Evolutionary conservation across 352 stramenopile species (phyloP).

Genomic region (Blastocystis sp.): DNA sequence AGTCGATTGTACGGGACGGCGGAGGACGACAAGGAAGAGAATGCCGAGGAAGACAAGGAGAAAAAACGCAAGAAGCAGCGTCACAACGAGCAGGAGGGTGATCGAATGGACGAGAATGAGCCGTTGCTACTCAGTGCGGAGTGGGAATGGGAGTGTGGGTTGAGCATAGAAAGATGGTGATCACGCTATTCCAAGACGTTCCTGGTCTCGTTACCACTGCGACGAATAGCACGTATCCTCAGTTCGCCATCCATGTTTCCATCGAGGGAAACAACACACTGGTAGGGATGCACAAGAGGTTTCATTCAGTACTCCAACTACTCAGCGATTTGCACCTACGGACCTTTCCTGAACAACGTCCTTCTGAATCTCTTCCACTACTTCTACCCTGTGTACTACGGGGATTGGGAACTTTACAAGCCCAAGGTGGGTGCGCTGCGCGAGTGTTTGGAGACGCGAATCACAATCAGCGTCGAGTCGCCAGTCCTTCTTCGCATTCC

Average conservation of each 20-base stretch:
- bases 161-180: background rate
- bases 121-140: background rate
- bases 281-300: background rate
- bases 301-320: constrained; percentile 37
- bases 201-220: background rate
- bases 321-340: constrained; percentile 12
- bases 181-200: background rate
- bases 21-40: background rate
- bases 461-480: background rate
- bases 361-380: constrained; percentile 49
- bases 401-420: background rate
- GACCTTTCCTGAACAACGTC: constrained; percentile 5
- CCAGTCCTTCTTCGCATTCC: constrained; percentile 21
- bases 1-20: background rate
- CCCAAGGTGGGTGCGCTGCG: constrained; percentile 1
- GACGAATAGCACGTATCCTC: background rate
- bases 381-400: constrained; percentile 41
- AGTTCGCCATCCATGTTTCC: constrained; percentile 25
- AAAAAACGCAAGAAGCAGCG: constrained; percentile 1
- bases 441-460: constrained; percentile 14
- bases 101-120: background rate
- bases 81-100: background rate
- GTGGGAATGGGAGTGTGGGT: background rate
- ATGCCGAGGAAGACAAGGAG: background rate
- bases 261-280: constrained; percentile 39